Conservation (phyloP, 371 early-diverging fungal genomes). For the Thermomucor indicae-seudaticae region DNA sequence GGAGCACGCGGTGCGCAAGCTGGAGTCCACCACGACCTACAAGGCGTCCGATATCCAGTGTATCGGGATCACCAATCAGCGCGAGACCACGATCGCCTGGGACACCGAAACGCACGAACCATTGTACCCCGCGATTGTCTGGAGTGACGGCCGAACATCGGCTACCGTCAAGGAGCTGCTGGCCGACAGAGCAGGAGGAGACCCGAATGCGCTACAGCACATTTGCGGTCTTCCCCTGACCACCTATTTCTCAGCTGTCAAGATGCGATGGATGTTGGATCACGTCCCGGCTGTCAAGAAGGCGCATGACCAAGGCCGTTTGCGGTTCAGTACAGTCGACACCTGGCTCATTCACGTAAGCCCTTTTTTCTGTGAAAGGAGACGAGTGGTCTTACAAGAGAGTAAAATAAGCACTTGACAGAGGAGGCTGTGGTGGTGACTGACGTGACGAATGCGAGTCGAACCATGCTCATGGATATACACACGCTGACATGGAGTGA, state of each 20-base stretch:
- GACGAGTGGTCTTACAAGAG: slow-evolving; percentile 1
- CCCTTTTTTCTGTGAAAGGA: not conserved
- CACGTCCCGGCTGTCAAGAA: slow-evolving; percentile 66
- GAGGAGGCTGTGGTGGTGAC: slow-evolving; percentile 83
- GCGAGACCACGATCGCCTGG: slow-evolving; percentile 94
- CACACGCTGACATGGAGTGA: slow-evolving; percentile 79
- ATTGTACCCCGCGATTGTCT: slow-evolving; percentile 89
- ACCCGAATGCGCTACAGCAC: slow-evolving; percentile 40
- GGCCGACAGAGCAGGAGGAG: slow-evolving; percentile 36
- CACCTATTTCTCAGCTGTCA: slow-evolving; percentile 93
- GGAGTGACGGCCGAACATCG: slow-evolving; percentile 89
- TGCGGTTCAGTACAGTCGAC: slow-evolving; percentile 89
- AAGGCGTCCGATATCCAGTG: slow-evolving; percentile 63
- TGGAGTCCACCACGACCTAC: slow-evolving; percentile 58
- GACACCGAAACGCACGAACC: slow-evolving; percentile 80
- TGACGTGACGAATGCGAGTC: slow-evolving; percentile 94
- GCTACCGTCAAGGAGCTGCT: slow-evolving; percentile 65
- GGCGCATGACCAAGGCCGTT: slow-evolving; percentile 24
- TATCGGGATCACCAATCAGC: slow-evolving; percentile 95
- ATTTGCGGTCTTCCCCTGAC: slow-evolving; percentile 89
- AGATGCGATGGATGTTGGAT: slow-evolving; percentile 90
- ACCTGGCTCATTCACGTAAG: slow-evolving; percentile 68
- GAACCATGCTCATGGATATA: slow-evolving; percentile 94
- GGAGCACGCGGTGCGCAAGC: slow-evolving; percentile 61
- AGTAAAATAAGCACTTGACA: slow-evolving; percentile 59